These are phyloP conservation scores for Serendipita sp. DNA, from an alignment of 768 basidiomycete species.

Conservation along the genomic window DNA sequence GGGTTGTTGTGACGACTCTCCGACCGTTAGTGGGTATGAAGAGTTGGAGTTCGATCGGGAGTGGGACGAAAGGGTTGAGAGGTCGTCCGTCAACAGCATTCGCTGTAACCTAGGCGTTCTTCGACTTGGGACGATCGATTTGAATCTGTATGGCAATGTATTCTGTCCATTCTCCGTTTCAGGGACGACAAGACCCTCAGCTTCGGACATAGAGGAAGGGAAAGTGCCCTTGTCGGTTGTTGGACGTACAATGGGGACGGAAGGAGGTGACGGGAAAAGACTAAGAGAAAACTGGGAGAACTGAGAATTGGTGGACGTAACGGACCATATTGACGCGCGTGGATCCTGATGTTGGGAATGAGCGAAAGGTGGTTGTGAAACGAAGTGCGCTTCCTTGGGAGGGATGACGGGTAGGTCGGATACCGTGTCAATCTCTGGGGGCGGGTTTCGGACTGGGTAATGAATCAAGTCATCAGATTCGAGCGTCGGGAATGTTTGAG, in stretches of 20 bases:
- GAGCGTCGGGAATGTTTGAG: not conserved
- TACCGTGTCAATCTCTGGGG: not conserved
- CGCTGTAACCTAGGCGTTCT: not conserved
- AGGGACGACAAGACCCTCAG: not conserved
- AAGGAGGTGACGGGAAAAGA: not conserved
- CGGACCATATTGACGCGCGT: not conserved
- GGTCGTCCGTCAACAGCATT: not conserved
- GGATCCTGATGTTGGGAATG: not conserved
- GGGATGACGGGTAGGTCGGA: not conserved
- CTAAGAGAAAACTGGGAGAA: slow-evolving; percentile 1
- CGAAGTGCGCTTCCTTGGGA: not conserved
- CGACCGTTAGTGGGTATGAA: too few species aligned
- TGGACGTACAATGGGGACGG: not conserved
- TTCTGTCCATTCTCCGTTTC: not conserved
- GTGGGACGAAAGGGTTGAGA: not conserved
- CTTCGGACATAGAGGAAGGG: not conserved
- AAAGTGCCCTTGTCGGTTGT: slow-evolving; percentile 5
- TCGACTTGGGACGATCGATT: not conserved
- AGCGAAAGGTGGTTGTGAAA: not conserved
- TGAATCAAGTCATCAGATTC: not conserved
- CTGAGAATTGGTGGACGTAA: not conserved
- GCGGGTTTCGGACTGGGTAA: not conserved
- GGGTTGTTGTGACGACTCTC: too few species aligned
- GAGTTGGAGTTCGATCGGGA: not conserved
- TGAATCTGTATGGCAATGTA: not conserved